Evolutionary conservation across 225 moss, liverwort and hornwort genomes (phyloP).

Genomic region (Polytrichum commune): DNA sequence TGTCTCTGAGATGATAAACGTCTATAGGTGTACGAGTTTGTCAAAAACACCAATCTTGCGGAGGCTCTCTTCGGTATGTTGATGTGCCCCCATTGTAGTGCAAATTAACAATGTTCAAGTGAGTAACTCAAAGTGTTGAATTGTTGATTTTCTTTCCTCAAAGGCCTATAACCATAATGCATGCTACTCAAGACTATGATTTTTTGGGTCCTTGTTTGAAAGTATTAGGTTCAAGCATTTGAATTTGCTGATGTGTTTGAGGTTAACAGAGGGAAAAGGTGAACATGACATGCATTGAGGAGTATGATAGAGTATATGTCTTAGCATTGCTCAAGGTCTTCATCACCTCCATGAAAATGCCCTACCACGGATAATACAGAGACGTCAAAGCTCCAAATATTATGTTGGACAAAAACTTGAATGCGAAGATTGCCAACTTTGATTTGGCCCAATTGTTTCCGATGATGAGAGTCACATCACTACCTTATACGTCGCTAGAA

Average conservation of each 20-base stretch:
- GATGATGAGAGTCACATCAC: constrained; percentile 25
- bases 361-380: constrained; percentile 13
- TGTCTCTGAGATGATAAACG: constrained; percentile 14
- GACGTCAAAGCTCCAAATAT: constrained; percentile 37
- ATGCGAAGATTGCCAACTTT: constrained; percentile 42
- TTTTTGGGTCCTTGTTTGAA: too few relatives aligned
- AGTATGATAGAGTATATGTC: constrained; percentile 7
- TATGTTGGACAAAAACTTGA: constrained; percentile 25
- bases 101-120: not conserved
- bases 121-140: not conserved
- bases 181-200: too few relatives aligned
- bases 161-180: too few relatives aligned
- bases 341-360: constrained; percentile 29
- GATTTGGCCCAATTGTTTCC: constrained; percentile 24
- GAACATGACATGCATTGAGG: constrained; percentile 15
- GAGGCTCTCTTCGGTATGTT: constrained; percentile 32
- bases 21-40: constrained; percentile 30
- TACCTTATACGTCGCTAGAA: not conserved
- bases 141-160: not conserved
- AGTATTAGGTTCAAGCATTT: not conserved
- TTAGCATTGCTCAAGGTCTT: constrained; percentile 13
- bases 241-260: not conserved
- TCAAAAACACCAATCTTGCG: constrained; percentile 10
- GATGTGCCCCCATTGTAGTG: not conserved
- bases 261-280: constrained; percentile 7